phyloP scores from a whole-genome alignment of 2,329 filamentous ascomycete genomes.

The Tolypocladium album region DNA sequence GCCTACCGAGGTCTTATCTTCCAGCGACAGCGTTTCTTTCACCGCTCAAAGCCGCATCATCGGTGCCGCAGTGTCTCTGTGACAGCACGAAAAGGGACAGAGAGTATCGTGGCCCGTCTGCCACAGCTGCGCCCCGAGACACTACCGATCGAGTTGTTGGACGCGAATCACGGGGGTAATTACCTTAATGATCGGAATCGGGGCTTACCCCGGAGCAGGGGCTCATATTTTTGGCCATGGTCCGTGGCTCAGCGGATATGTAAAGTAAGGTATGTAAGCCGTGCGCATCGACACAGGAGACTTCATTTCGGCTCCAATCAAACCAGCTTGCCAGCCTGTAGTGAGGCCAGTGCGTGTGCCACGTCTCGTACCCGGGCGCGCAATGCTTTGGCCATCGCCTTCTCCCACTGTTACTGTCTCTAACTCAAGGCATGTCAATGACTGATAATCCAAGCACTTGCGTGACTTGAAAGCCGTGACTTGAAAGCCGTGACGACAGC shows the following conservation, averaged over 20 bases:
- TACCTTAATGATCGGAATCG: background rate
- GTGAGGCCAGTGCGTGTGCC: background rate
- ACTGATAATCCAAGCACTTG: background rate
- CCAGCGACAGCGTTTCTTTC: background rate
- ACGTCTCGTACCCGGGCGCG: background rate
- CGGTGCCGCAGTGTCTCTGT: background rate
- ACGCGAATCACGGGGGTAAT: background rate
- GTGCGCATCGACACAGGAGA: background rate
- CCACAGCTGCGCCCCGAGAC: background rate
- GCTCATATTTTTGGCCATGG: background rate
- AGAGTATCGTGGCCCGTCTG: background rate
- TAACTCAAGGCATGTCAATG: background rate
- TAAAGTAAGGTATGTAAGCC: background rate
- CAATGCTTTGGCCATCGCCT: background rate
- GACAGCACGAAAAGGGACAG: background rate
- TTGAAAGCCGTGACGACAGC: background rate
- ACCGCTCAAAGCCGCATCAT: background rate
- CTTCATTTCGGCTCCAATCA: background rate
- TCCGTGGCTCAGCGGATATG: background rate
- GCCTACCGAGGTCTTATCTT: too few species aligned
- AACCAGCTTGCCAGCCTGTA: background rate
- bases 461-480: background rate
- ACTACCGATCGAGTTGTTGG: background rate
- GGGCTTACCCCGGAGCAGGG: background rate
- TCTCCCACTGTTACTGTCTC: too few species aligned